Base-by-base conservation (phyloP, 139 green algal species). In the Closterium sp. region DNA sequence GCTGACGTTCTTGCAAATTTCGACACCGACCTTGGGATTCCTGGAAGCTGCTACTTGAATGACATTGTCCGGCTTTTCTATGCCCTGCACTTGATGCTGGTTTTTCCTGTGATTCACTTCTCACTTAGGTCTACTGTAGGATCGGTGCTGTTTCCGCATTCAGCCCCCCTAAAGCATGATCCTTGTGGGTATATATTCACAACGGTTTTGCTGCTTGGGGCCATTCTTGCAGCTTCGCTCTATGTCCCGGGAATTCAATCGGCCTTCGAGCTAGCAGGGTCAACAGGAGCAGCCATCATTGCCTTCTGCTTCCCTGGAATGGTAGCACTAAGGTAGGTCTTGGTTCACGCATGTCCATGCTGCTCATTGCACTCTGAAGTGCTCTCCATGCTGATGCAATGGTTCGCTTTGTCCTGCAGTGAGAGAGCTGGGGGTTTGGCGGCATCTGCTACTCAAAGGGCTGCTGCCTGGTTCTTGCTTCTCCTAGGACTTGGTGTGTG, bases 81-180 rank as follows among this genome's bases (percentile, higher is more conserved):
- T 86, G 90, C 34, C 0, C 9, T 93, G 25, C 35, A 87, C 81
- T 81, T 94, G n/a, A 55, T 91, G 69, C 83, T 94, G 28, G 85
- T 86, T 12, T 94, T 94, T 34, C 92, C 92, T 19, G n/a, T 94
- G 30, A 86, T 94, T 34, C 81, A 94, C 66, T 94, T 92, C 76
- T 35, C 90, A 19, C 83, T 94, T 9, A 83, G 92, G 0, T 31
- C 91, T 30, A 88, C 81, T 23, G 23, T 89, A 8, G 84, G 64
- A n/a, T 30, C 19, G 1, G 64, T 92, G 28, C 33, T 92, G 33
- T 92, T 92, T 64, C 30, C 30, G 34, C 28, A 21, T 33, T 43
- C 55, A 30, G 31, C 66, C 3, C 66, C 88, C 16, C 66, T 85
- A 9, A 36, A 43, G 84, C 84, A 91, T 33, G 31, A 34, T n/a